These are phyloP conservation scores for Sistotremastrum niveocremeum DNA, from an alignment of 768 basidiomycete species.

Conservation along the genomic window DNA sequence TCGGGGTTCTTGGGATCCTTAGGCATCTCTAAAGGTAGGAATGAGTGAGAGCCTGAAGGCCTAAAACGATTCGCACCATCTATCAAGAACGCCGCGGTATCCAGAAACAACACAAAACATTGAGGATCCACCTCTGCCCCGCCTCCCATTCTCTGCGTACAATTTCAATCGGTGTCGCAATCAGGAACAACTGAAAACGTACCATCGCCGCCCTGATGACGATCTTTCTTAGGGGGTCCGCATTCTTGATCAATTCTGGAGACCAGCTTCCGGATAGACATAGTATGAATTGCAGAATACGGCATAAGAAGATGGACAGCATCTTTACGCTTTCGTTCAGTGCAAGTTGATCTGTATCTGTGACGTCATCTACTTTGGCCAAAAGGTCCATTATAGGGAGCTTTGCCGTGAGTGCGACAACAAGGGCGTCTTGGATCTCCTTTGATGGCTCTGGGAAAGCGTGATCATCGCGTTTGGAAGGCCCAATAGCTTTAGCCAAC, in stretches of 20 bases:
- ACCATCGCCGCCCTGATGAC: constrained; percentile 44
- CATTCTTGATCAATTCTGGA: constrained; percentile 30
- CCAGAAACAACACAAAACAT: constrained; percentile 52
- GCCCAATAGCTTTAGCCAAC: constrained; percentile 53
- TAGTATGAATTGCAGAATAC: constrained; percentile 61
- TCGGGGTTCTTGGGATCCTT: constrained; percentile 40
- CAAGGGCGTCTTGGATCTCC: constrained; percentile 43
- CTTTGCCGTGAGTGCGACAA: constrained; percentile 33
- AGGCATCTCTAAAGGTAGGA: neutral
- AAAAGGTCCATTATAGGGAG: constrained; percentile 24
- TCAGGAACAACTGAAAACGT: constrained; percentile 16
- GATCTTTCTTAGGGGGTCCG: constrained; percentile 25
- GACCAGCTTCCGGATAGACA: constrained; percentile 53
- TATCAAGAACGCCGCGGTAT: constrained; percentile 59
- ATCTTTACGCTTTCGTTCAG: too few relatives aligned
- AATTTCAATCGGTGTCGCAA: neutral
- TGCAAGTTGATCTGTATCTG: constrained; percentile 21
- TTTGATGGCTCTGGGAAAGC: constrained; percentile 38
- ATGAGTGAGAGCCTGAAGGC: neutral
- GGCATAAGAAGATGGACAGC: constrained; percentile 35
- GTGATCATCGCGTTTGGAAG: constrained; percentile 34
- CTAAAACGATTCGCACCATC: constrained; percentile 40
- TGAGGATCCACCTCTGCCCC: constrained; percentile 41
- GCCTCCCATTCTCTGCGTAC: constrained; percentile 35
- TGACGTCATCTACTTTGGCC: constrained; percentile 8